Base-by-base conservation (phyloP, 306 rosid genomes). In the Vigna nakashimae region DNA sequence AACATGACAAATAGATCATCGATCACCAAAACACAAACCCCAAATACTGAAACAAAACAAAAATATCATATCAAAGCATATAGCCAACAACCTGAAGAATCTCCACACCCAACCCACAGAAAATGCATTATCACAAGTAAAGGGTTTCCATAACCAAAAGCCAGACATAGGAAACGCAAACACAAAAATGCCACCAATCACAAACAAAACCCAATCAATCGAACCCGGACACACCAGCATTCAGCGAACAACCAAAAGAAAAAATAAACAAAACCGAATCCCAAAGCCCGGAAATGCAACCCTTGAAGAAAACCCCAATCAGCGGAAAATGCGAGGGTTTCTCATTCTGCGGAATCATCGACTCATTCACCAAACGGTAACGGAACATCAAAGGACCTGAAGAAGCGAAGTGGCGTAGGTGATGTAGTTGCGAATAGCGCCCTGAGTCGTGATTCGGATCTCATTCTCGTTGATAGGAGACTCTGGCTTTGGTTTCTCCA, bases 341-440 rank as follows among this genome's bases (percentile, higher is more conserved):
- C 9, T 49, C 24, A 42, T 81, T 30, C 6, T 16, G 22, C 14
- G 7, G 2, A 52, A 20, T 8, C 14, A 55, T 46, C 57, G 34
- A 22, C 50, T 11, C 50, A 45, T 24, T 79, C 5, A 70, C 14
- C 8, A n/a, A 52, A 42, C 13, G 69, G 36, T 4, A 57, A 24
- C 16, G 7, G 64, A 59, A 59, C 42, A 28, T 1, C 0, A 7
- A 9, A 7, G 28, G 45, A 92, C 97, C 97, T 92, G 96, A 14
- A 94, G 97, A 67, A 92, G 95, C n/a, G 97, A 85, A 72, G 91
- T 79, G 55, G 98, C 98, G 75, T 94, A 94, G 74, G 93, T 92
- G 94, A 94, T 94, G 86, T 94, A 92, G 96, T 94, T 94, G 28
- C 98, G 85, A 79, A 94, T 94, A 43, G 92, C 97, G 74, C 98